Evolutionary conservation across 768 basidiomycete genomes (phyloP).

Genomic region (Kwoniella botswanensis): DNA sequence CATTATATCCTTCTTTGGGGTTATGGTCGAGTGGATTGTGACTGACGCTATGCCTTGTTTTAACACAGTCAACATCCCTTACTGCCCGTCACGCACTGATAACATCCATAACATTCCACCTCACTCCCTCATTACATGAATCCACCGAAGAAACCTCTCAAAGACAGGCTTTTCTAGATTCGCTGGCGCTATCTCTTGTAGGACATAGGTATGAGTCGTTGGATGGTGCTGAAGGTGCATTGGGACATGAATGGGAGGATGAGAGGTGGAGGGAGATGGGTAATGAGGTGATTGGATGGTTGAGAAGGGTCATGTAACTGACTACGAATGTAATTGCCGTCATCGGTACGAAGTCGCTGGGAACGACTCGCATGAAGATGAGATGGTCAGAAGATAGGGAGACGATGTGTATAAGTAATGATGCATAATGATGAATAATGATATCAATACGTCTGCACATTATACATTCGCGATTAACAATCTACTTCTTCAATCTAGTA

Average conservation of each 20-base stretch:
- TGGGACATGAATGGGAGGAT: slow-evolving; percentile 7
- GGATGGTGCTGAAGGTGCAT: slow-evolving; percentile 31
- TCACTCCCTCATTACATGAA: slow-evolving; percentile 15
- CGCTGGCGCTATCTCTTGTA: slow-evolving; percentile 32
- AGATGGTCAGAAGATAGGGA: no score
- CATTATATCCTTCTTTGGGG: no score
- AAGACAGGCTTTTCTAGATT: slow-evolving; percentile 38
- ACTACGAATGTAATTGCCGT: not conserved
- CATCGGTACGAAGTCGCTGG: no score
- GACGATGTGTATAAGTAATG: no score
- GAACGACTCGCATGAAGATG: no score
- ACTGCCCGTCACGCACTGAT: slow-evolving; percentile 51
- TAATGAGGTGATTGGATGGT: slow-evolving; percentile 37
- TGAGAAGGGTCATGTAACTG: slow-evolving; percentile 40
- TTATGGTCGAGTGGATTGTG: no score
- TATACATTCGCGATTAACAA: no score
- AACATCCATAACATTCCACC: slow-evolving; percentile 36
- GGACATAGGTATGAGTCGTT: slow-evolving; percentile 43
- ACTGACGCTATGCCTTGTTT: no score
- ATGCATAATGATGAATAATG: no score
- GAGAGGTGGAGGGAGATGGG: slow-evolving; percentile 14
- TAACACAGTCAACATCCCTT: slow-evolving; percentile 36
- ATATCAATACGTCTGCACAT: no score
- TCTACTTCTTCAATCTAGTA: no score
- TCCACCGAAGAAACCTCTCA: slow-evolving; percentile 6